These are phyloP conservation scores for Botrytis porri DNA, from an alignment of 2,329 filamentous ascomycete species.

Conservation along the genomic window DNA sequence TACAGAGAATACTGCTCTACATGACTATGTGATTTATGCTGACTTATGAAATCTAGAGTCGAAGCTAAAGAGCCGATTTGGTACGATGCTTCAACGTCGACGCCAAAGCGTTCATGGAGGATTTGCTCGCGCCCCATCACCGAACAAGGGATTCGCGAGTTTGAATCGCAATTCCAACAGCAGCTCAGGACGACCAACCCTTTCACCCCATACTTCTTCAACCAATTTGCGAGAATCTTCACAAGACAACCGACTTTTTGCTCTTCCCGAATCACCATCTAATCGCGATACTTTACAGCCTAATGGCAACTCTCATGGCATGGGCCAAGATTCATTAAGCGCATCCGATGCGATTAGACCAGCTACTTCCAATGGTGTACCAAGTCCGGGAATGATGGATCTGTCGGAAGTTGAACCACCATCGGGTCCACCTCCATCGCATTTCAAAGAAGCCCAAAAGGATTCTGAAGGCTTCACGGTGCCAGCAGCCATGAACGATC, in stretches of 20 bases:
- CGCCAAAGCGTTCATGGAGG: conserved; percentile 65
- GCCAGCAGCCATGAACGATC: conserved; percentile 59
- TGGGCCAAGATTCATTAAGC: conserved; percentile 35
- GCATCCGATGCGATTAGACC: background rate
- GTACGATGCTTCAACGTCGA: conserved; percentile 65
- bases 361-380: conserved; percentile 43
- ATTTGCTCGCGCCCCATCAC: conserved; percentile 52
- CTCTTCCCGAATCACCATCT: conserved; percentile 56
- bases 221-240: conserved; percentile 53
- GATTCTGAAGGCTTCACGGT: conserved; percentile 76
- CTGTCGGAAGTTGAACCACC: conserved; percentile 52
- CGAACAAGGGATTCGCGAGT: conserved; percentile 49
- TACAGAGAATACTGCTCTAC: background rate
- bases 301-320: conserved; percentile 31
- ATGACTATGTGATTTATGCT: background rate
- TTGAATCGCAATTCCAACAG: conserved; percentile 62
- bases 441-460: conserved; percentile 46
- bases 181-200: conserved; percentile 52
- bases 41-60: conserved; percentile 43
- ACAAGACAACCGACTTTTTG: conserved; percentile 48
- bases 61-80: conserved; percentile 60
- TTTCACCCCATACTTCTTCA: conserved; percentile 57
- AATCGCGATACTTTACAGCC: conserved; percentile 26
- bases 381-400: conserved; percentile 41
- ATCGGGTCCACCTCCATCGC: conserved; percentile 46